These are phyloP conservation scores for Cyberlindnera euphorbiiphila DNA, from an alignment of 805 yeast genomes.

Conservation along the genomic window DNA sequence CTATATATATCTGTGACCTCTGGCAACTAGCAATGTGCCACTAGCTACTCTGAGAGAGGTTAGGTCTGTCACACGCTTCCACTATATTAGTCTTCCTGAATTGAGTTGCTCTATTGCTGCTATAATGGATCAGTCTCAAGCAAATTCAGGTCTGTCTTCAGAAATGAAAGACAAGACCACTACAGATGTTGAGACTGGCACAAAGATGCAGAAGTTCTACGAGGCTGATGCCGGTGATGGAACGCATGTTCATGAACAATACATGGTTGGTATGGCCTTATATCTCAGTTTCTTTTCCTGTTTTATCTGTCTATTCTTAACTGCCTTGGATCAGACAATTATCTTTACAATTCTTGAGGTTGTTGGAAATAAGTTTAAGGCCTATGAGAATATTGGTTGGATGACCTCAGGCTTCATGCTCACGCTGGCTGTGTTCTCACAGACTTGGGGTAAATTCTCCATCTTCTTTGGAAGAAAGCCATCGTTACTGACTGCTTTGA, in stretches of 20 bases:
- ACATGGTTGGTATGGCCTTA: constrained; percentile 15
- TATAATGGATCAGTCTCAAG: too few species aligned
- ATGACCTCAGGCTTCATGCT: constrained; percentile 50
- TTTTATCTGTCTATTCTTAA: constrained; percentile 18
- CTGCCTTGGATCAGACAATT: constrained; percentile 53
- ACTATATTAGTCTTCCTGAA: too few species aligned
- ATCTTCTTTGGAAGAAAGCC: constrained; percentile 53
- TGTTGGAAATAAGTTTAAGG: constrained; percentile 48
- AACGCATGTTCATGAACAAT: constrained; percentile 20
- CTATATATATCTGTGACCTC: too few species aligned
- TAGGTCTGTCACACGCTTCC: too few species aligned
- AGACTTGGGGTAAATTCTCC: constrained; percentile 56
- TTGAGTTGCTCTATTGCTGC: too few species aligned
- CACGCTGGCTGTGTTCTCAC: constrained; percentile 49
- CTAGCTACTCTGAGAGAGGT: too few species aligned
- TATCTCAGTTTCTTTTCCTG: constrained; percentile 20
- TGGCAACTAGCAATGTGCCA: too few species aligned
- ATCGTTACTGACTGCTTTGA: constrained; percentile 10
- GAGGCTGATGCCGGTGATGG: constrained; percentile 28
- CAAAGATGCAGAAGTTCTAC: constrained; percentile 9
- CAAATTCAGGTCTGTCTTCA: too few species aligned
- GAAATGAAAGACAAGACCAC: not conserved
- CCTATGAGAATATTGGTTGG: constrained; percentile 56
- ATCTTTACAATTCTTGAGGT: constrained; percentile 46
- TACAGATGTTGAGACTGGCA: not conserved